Evolutionary conservation across 495 filamentous ascomycete species (phyloP).

Genomic region (Neurospora sp.): DNA sequence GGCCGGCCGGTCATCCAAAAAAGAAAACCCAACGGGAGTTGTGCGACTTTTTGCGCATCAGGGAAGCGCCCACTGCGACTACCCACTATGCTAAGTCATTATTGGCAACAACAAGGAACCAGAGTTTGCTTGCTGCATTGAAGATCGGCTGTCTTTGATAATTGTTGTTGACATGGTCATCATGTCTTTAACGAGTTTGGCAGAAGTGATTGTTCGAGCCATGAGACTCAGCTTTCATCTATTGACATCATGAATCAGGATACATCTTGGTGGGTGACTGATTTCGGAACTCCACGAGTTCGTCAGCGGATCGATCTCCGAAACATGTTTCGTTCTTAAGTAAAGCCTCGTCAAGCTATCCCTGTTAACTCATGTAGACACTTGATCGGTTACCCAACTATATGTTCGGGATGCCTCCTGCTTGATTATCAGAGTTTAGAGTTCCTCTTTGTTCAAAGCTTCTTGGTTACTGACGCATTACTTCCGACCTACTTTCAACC

Average conservation of each 20-base stretch:
- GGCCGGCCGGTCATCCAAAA: not conserved
- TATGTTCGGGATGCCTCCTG: not conserved
- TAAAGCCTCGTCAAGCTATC: not conserved
- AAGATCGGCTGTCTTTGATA: not conserved
- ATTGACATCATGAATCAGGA: not conserved
- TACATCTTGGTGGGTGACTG: not conserved
- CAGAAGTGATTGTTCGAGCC: not conserved
- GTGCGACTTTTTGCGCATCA: not conserved
- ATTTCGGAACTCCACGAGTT: not conserved
- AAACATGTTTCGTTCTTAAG: not conserved
- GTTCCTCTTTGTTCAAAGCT: not conserved
- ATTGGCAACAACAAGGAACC: not conserved
- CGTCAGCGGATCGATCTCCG: not conserved
- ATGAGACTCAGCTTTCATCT: not conserved
- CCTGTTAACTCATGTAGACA: not conserved
- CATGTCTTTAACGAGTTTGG: not conserved
- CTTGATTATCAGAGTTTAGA: not conserved
- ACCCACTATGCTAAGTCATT: not conserved
- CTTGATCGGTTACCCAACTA: not conserved
- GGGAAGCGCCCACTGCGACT: not conserved
- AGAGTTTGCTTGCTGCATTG: not conserved
- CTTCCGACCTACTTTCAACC: not conserved
- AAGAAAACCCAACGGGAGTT: not conserved
- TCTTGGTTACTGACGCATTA: not conserved
- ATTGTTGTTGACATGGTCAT: not conserved